phyloP scores from a whole-genome alignment of 306 rosid species.

The Vigna hirtella region DNA sequence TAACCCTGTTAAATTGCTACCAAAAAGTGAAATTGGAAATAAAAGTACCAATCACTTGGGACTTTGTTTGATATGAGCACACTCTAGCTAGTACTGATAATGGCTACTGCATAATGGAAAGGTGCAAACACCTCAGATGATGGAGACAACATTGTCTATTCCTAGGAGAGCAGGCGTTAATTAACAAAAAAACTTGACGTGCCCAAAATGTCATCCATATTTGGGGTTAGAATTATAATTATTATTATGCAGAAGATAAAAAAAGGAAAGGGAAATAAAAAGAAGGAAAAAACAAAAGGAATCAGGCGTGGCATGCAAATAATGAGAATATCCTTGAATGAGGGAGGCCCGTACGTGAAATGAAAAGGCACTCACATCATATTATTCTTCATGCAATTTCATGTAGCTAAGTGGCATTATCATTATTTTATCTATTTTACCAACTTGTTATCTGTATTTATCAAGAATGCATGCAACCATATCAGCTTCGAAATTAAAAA shows the following conservation, averaged over 20 bases:
- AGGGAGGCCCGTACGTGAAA: constrained; percentile 78
- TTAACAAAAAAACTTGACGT: constrained; percentile 57
- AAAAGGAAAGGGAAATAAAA: constrained; percentile 14
- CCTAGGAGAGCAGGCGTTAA: constrained; percentile 57
- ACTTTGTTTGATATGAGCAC: constrained; percentile 48
- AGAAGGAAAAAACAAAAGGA: constrained; percentile 54
- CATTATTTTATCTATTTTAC: constrained; percentile 56
- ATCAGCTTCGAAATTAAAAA: constrained; percentile 47
- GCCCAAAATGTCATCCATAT: constrained; percentile 69
- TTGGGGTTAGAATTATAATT: constrained; percentile 56
- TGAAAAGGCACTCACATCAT: constrained; percentile 71
- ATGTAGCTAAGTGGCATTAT: constrained; percentile 73
- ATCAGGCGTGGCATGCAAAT: constrained; percentile 85
- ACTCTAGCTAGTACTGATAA: constrained; percentile 42
- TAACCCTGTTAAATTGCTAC: constrained; percentile 35
- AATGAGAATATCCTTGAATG: constrained; percentile 89
- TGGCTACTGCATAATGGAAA: constrained; percentile 58
- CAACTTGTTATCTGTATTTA: constrained; percentile 48
- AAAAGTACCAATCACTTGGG: constrained; percentile 54
- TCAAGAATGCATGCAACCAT: constrained; percentile 59
- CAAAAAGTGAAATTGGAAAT: constrained; percentile 45
- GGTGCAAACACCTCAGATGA: constrained; percentile 59
- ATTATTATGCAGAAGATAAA: constrained; percentile 45
- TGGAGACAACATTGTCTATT: constrained; percentile 70
- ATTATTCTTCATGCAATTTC: constrained; percentile 80